These are phyloP conservation scores for Yamadazyma sp. DNA, from an alignment of 1,139 yeast species.

Conservation along the genomic window DNA sequence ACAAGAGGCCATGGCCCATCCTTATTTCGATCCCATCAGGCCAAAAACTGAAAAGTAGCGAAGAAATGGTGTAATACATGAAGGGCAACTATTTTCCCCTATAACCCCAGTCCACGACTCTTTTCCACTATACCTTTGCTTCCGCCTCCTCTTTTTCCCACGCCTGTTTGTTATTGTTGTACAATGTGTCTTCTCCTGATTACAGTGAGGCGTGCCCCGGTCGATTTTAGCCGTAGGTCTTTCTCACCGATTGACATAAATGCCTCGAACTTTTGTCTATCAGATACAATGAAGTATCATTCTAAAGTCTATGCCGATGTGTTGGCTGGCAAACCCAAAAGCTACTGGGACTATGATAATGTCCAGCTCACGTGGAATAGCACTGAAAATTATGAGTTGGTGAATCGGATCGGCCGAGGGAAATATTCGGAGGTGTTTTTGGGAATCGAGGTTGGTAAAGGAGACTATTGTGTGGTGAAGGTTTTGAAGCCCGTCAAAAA, in stretches of 20 bases:
- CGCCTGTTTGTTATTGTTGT: no score
- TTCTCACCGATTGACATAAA: background rate
- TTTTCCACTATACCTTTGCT: no score
- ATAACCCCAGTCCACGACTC: no score
- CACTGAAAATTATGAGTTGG: slow-evolving; percentile 45
- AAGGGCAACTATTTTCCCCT: no score
- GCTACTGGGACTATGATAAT: slow-evolving; percentile 49
- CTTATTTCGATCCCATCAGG: slow-evolving; percentile 52
- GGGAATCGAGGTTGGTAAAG: slow-evolving; percentile 31
- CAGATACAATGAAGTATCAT: slow-evolving; percentile 6
- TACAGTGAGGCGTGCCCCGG: no score
- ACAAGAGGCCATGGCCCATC: slow-evolving; percentile 79
- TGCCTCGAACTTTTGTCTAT: background rate
- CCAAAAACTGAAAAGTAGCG: background rate
- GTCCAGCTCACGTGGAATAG: slow-evolving; percentile 43
- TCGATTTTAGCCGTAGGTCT: no score
- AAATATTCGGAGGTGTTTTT: slow-evolving; percentile 49
- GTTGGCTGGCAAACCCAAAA: slow-evolving; percentile 39
- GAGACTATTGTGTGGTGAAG: slow-evolving; percentile 70
- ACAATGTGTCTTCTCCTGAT: no score
- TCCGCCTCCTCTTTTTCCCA: no score
- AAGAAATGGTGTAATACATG: background rate
- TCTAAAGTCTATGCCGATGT: slow-evolving; percentile 35
- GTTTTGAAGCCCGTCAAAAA: slow-evolving; percentile 94
- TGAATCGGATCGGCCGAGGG: slow-evolving; percentile 45